Evolutionary conservation across 768 basidiomycete species (phyloP), one percentile per base, ranked within the genome.

Genomic region (Pisolithus albus): DNA sequence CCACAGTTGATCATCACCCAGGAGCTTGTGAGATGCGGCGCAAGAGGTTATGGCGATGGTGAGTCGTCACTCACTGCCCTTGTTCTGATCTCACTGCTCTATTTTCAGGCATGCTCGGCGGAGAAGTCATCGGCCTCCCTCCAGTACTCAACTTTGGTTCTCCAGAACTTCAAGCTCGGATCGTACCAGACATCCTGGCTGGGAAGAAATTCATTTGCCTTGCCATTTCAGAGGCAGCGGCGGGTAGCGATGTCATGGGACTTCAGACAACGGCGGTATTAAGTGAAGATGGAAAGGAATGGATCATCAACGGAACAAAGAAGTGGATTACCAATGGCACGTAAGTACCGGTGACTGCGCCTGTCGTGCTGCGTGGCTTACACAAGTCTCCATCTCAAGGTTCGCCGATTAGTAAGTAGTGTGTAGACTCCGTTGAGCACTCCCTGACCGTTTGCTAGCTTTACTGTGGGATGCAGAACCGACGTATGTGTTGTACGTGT

Each of bases 191-290:
- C 34, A 73, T 83, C 2, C 67, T 86, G 28, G 63, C 72, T 7
- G 83, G 80, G 16, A 81, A 82, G 68, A 86, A 86, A 70, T 81
- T 81, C 61, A 84, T 89, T 54, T 81, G 78, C 50, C 71, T 89
- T 23, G 87, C 87, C 49, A 86, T 89, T 53, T 81, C 81, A 15
- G 87, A 89, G 62, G 84, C 87, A 0, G 84, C 82, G 61, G 87
- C 85, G 2, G 85, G 82, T 7, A 79, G 77, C 48, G 87, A 89
- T 54, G 86, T 89, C 13, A 62, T 69, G 57, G 83, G 84, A 34
- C 68, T 85, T 34, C 72, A 74, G 61, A 85, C 84, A 5, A 75
- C 72, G 2, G 86, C 86, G 0, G 76, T 63, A 60, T 78, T 83
- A 62, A 80, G 72, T 16, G 79, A 76, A 43, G 86, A 88, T 59